These are phyloP conservation scores for Oenanthe javanica DNA, from an alignment of 140 eudicot genomes.

Conservation along the genomic window DNA sequence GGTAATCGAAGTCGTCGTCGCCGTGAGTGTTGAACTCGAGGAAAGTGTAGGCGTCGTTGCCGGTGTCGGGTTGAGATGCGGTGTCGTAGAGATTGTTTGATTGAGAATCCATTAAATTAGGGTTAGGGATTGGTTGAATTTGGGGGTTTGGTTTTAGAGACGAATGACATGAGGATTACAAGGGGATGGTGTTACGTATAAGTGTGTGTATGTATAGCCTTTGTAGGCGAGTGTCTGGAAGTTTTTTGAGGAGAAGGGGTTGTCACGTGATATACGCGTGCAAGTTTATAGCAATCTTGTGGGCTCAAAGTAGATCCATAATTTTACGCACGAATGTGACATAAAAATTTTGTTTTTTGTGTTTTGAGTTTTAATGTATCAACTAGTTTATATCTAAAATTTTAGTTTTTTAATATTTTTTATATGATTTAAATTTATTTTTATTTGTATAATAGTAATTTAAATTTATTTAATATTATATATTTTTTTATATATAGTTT, in stretches of 20 bases:
- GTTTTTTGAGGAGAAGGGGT: neutral
- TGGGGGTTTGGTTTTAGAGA: conserved; percentile 16
- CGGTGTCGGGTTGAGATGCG: conserved; percentile 97
- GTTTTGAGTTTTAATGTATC: too few species aligned
- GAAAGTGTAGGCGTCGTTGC: conserved; percentile 87
- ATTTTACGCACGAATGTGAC: too few species aligned
- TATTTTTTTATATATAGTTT: too few species aligned
- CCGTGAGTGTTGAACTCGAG: conserved; percentile 81
- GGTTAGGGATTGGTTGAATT: conserved; percentile 1
- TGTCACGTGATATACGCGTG: neutral
- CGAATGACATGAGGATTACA: neutral
- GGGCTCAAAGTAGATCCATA: too few species aligned
- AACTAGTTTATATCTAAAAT: too few species aligned
- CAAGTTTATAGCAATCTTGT: neutral
- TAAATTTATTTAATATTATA: too few species aligned
- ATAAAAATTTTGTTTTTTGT: too few species aligned
- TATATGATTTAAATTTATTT: too few species aligned
- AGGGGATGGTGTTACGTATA: neutral
- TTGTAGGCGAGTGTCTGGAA: too few species aligned
- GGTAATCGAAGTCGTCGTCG: conserved; percentile 68
- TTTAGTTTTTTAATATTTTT: too few species aligned
- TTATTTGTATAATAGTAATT: too few species aligned
- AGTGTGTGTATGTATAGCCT: neutral
- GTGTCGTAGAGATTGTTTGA: conserved; percentile 73
- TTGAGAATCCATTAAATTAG: conserved; percentile 58